Evolutionary conservation across 2,329 filamentous ascomycete genomes (phyloP).

Genomic region (Colletotrichum sp.): DNA sequence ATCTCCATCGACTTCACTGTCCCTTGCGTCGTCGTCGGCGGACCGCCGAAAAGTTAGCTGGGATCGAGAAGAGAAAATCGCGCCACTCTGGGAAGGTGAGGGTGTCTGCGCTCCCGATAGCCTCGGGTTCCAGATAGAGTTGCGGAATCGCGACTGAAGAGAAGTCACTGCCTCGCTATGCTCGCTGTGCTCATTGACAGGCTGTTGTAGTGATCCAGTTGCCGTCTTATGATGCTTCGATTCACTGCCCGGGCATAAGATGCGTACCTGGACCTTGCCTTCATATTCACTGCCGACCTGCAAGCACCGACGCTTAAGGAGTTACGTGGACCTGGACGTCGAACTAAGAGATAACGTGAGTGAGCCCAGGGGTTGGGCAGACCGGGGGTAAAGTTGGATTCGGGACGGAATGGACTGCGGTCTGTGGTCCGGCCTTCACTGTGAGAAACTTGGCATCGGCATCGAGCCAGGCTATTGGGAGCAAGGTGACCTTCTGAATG

Average conservation of each 20-base stretch:
- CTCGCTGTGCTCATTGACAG: neutral
- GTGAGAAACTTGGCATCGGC: neutral
- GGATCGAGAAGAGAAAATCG: neutral
- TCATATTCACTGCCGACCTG: rapidly evolving
- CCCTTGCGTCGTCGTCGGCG: neutral
- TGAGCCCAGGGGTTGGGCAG: neutral
- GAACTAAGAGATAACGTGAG: neutral
- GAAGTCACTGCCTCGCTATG: neutral
- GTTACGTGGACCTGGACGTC: neutral
- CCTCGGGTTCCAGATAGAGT: neutral
- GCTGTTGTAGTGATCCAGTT: neutral
- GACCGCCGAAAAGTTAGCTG: neutral
- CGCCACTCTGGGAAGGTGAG: neutral
- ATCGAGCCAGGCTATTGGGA: neutral
- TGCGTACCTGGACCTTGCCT: neutral
- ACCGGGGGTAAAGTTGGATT: neutral
- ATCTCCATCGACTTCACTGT: neutral
- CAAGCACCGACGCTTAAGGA: too few relatives aligned
- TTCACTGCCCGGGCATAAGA: neutral
- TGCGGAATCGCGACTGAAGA: neutral
- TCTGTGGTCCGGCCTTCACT: neutral
- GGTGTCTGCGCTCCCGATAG: neutral
- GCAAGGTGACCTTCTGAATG: neutral
- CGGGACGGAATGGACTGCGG: neutral
- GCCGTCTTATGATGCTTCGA: neutral